Conservation (phyloP, 2,329 filamentous ascomycete species). For the Ascomycota sp. region DNA sequence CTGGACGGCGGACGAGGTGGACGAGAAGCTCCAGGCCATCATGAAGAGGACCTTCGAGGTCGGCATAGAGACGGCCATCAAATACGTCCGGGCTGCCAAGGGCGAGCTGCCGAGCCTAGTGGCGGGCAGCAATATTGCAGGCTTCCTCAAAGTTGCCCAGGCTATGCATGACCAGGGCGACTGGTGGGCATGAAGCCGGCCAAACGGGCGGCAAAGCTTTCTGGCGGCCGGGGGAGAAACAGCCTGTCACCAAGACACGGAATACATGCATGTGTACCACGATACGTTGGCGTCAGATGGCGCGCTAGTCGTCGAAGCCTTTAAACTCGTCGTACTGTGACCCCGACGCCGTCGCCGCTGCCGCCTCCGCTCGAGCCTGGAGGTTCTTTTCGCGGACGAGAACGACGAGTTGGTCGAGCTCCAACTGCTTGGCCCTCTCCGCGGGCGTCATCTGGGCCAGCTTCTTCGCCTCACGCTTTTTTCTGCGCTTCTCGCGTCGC, state of each 20-base stretch:
- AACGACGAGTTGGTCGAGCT: constrained; percentile 43
- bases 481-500: constrained; percentile 42
- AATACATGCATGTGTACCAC: too few relatives aligned
- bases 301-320: constrained; percentile 31
- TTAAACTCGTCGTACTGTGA: constrained; percentile 31
- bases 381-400: constrained; percentile 39
- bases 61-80: constrained; percentile 72
- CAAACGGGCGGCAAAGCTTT: too few relatives aligned
- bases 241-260: not conserved
- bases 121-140: constrained; percentile 89
- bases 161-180: constrained; percentile 96
- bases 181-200: constrained; percentile 39
- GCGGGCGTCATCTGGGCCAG: constrained; percentile 48
- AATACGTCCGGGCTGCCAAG: constrained; percentile 61
- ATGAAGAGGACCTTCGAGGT: constrained; percentile 90
- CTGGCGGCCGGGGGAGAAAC: too few relatives aligned
- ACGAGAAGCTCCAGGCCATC: constrained; percentile 82
- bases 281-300: too few relatives aligned
- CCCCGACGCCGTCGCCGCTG: constrained; percentile 6
- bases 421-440: constrained; percentile 40
- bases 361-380: constrained; percentile 9
- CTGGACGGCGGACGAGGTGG: too few relatives aligned
- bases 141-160: constrained; percentile 85
- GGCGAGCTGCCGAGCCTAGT: constrained; percentile 79
- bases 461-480: constrained; percentile 42